A percentile compares a stretch with the other conserved stretches of the same genome.
phyloP scores from a whole-genome alignment of 2,329 filamentous ascomycete genomes.

The Ascosphaera aggregata region DNA sequence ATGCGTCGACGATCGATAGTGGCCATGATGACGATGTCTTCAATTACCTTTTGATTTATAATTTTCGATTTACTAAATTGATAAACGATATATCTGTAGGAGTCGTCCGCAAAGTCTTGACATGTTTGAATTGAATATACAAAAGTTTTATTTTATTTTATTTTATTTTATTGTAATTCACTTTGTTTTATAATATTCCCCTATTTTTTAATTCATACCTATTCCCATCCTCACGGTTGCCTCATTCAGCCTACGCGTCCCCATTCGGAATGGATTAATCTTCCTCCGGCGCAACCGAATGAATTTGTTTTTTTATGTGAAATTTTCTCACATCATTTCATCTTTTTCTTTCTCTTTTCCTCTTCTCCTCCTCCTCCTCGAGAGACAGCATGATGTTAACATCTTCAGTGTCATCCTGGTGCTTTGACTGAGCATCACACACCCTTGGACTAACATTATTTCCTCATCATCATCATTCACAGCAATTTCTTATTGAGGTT shows the following conservation, averaged over 20 bases:
- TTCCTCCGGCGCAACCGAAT: slow-evolving; percentile 1
- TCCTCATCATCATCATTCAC: slow-evolving; percentile 11
- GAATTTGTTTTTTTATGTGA: slow-evolving; percentile 1
- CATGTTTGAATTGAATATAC: slow-evolving; percentile 19
- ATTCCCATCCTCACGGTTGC: no score
- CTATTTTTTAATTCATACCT: no score
- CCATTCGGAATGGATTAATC: no score
- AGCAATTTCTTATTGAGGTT: no score
- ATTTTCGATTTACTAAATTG: neutral
- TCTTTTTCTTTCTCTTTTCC: slow-evolving; percentile 1
- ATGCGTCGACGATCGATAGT: slow-evolving; percentile 77
- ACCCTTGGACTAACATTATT: neutral
- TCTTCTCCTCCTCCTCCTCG: slow-evolving; percentile 6
- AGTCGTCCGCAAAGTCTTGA: slow-evolving; percentile 7
- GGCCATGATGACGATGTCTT: slow-evolving; percentile 4
- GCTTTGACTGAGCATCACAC: neutral
- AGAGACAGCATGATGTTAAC: slow-evolving; percentile 1
- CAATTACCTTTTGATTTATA: neutral
- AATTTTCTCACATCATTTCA: slow-evolving; percentile 2
- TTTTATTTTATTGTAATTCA: neutral
- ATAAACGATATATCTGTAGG: neutral
- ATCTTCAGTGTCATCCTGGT: neutral
- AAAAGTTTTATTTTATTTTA: slow-evolving; percentile 1
- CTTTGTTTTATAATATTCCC: no score
- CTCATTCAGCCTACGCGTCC: no score